Evolutionary conservation across 1,284 basidiomycete genomes (phyloP).

Genomic region (Ceratobasidium sp.): DNA sequence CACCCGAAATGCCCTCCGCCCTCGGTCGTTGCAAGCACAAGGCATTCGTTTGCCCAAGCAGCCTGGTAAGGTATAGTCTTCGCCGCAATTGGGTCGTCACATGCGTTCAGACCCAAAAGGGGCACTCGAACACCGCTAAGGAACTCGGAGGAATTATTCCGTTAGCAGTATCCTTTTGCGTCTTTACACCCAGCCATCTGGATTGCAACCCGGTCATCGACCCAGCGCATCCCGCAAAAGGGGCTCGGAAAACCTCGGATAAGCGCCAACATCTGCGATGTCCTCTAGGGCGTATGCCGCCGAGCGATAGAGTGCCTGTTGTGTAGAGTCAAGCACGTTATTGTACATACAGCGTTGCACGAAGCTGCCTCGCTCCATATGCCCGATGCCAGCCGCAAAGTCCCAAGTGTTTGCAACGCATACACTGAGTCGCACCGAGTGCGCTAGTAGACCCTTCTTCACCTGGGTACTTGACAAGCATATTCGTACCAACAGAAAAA

Average conservation of each 20-base stretch:
- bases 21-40: constrained; percentile 62
- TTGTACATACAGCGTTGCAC: constrained; percentile 60
- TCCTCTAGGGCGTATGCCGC: constrained; percentile 40
- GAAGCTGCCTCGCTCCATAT: constrained; percentile 55
- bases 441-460: constrained; percentile 75
- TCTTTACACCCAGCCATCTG: constrained; percentile 58
- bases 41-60: constrained; percentile 58
- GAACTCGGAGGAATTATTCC: constrained; percentile 52
- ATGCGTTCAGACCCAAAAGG: constrained; percentile 64
- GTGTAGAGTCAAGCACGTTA: constrained; percentile 60
- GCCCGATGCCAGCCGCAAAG: constrained; percentile 49
- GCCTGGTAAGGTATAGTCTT: constrained; percentile 52
- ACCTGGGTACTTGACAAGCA: constrained; percentile 90
- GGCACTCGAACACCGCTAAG: constrained; percentile 38
- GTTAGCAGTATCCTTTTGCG: constrained; percentile 65
- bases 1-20: constrained; percentile 69
- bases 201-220: constrained; percentile 50
- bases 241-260: constrained; percentile 6
- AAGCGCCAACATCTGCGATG: constrained; percentile 26
- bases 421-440: constrained; percentile 60
- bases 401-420: constrained; percentile 63
- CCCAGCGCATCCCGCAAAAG: constrained; percentile 44
- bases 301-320: constrained; percentile 50
- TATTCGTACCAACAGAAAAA: constrained; percentile 94
- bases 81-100: constrained; percentile 67